Evolutionary conservation across 2,329 filamentous ascomycete genomes (phyloP), one percentile per base, ranked within the genome.

Genomic region (Fusarium mundagurra): DNA sequence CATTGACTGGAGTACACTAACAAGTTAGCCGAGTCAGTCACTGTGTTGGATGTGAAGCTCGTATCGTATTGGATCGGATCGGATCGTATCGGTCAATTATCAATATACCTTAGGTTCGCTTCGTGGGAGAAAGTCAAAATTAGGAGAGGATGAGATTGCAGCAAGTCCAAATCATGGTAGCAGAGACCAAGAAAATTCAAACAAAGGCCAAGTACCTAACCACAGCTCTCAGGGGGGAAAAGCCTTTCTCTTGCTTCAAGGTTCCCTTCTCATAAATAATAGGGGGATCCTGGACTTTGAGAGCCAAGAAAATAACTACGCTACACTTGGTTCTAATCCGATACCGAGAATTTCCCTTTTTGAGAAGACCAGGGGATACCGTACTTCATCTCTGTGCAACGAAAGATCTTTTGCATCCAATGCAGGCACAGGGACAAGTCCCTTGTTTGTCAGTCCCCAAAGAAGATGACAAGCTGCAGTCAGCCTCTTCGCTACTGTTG

Each of bases 391-490:
- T 74, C 50, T 74, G 71, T 74, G 47, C 61, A 51, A 74, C 71
- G 39, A 39, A 54, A 74, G 71, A 72, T 65, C 63, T 57, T 38
- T 54, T 54, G n/a, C 51, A 51, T 71, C 66, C 61, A 60, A 48
- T 73, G 70, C 57, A 62, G 45, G 62, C 27, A 67, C 45, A 38
- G 47, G 34, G 17, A 53, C 54, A 59, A 34, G 61, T 45, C 43
- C 43, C 20, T 38, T 61, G 43, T 64, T 65, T 61, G 67, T 22
- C 44, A 57, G 53, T 62, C 31, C 34, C 50, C 39, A 41, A 41
- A 48, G 29, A 50, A 62, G 48, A 50, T 68, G 62, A 74, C 55
- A 72, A 69, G 54, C 54, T 72, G 71, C 71, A 74, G 45, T 58
- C 48, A 72, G 63, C 64, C 67, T 74, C 24, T 69, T 69, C 18